These are phyloP conservation scores for Pyrenochaeta sp. DNA, from an alignment of 2,329 filamentous ascomycete genomes.

Conservation along the genomic window DNA sequence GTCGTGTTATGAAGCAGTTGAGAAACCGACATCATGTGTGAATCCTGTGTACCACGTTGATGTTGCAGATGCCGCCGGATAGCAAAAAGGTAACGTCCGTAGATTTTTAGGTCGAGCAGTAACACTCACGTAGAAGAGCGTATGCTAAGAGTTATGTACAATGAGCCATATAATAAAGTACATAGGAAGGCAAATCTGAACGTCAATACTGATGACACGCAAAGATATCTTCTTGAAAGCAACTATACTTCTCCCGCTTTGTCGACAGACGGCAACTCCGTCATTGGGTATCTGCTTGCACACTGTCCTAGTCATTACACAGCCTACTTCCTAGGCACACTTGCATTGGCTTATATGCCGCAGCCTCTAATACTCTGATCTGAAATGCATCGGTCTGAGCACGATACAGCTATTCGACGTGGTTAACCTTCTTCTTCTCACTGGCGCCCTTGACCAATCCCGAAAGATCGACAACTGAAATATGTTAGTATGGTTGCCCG, in stretches of 20 bases:
- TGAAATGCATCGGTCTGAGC: background rate
- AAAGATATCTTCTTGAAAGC: background rate
- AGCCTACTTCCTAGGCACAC: background rate
- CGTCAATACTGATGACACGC: background rate
- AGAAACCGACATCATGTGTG: background rate
- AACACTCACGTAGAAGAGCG: background rate
- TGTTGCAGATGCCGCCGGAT: background rate
- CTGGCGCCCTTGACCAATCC: conserved; percentile 55
- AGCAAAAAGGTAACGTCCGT: background rate
- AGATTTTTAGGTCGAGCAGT: background rate
- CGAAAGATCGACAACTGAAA: conserved; percentile 56
- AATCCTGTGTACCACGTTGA: background rate
- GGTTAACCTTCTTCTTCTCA: conserved; percentile 39
- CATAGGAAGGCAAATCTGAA: background rate
- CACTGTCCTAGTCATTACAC: background rate
- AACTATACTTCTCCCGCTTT: background rate
- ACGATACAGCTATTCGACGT: conserved; percentile 24
- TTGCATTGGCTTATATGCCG: background rate
- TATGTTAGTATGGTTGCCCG: conserved; percentile 4
- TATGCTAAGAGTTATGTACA: background rate
- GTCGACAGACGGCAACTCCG: background rate
- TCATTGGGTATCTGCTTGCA: background rate
- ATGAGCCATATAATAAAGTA: background rate
- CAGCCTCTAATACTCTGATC: background rate
- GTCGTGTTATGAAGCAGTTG: background rate